Percentiles rank a stretch among this genome's conserved stretches.
These are phyloP conservation scores for Pholiota molesta DNA, from an alignment of 768 basidiomycete genomes.

Conservation along the genomic window DNA sequence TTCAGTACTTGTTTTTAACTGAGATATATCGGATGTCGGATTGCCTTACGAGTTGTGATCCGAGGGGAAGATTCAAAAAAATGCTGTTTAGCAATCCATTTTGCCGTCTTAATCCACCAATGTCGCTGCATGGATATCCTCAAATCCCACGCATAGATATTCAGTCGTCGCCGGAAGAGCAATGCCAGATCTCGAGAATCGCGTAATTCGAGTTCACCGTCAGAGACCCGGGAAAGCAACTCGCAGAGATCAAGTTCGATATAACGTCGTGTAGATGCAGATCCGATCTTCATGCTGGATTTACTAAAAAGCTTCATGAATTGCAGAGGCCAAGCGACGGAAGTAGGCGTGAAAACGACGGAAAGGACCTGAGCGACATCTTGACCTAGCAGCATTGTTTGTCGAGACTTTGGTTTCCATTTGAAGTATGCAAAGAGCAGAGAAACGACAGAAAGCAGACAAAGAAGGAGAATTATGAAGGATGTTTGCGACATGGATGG, in stretches of 20 bases:
- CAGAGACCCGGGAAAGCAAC: conserved; percentile 37
- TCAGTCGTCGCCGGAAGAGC: conserved; percentile 36
- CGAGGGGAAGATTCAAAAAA: conserved; percentile 9
- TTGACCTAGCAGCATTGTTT: not conserved
- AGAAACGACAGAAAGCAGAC: not conserved
- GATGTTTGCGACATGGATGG: not conserved
- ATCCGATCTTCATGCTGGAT: not conserved
- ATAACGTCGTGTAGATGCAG: conserved; percentile 1
- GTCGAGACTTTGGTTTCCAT: not conserved
- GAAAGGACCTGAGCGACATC: conserved; percentile 37
- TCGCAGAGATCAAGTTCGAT: conserved; percentile 30
- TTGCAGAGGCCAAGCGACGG: conserved; percentile 45
- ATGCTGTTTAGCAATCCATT: conserved; percentile 37
- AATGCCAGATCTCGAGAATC: conserved; percentile 39
- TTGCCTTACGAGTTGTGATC: conserved; percentile 1
- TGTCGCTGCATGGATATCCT: conserved; percentile 31
- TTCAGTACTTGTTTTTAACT: not conserved
- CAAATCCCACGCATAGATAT: conserved; percentile 42
- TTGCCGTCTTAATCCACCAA: conserved; percentile 36
- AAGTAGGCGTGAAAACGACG: conserved; percentile 44
- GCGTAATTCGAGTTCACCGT: conserved; percentile 48
- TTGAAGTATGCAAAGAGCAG: not conserved
- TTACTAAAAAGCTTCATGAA: conserved; percentile 34
- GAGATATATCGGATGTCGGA: not conserved
- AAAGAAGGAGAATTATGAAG: not conserved